phyloP scores from a whole-genome alignment of 345 rosid species.

The Gossypium bickii region DNA sequence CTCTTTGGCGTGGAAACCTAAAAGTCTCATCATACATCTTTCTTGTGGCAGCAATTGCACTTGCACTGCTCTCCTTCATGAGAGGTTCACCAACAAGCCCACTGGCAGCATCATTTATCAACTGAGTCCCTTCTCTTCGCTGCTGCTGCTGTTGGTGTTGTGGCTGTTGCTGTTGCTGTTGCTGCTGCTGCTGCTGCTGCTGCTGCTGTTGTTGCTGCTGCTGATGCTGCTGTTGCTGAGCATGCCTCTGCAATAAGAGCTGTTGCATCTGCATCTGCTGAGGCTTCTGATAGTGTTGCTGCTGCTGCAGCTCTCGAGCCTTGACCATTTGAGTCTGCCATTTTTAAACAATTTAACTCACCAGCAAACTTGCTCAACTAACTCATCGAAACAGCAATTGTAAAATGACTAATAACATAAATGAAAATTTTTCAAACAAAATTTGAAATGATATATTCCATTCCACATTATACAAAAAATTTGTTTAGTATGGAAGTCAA shows the following conservation, averaged over 20 bases:
- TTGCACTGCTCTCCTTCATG: constrained; percentile 35
- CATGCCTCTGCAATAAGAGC: constrained; percentile 42
- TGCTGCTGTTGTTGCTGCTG: constrained; percentile 32
- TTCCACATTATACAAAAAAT: background rate
- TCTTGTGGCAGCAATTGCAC: constrained; percentile 38
- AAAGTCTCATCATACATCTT: constrained; percentile 46
- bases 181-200: constrained; percentile 28
- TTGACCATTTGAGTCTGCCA: constrained; percentile 44
- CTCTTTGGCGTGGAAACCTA: constrained; percentile 53
- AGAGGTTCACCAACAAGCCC: constrained; percentile 28
- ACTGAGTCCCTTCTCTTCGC: constrained; percentile 37
- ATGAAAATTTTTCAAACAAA: background rate
- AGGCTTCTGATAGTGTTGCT: constrained; percentile 39
- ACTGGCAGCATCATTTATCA: constrained; percentile 25
- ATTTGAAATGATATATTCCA: background rate
- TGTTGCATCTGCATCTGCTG: constrained; percentile 53
- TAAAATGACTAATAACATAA: background rate
- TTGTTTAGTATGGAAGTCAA: background rate
- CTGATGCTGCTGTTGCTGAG: constrained; percentile 49
- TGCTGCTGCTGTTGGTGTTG: constrained; percentile 45
- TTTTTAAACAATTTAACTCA: constrained; percentile 13
- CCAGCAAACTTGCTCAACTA: constrained; percentile 10
- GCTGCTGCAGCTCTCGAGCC: constrained; percentile 42
- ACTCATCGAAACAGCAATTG: constrained; percentile 2
- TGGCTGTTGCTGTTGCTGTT: constrained; percentile 29